These are phyloP conservation scores for Cryptosporidium parvum DNA, from an alignment of 169 alveolate species.

Conservation along the genomic window DNA sequence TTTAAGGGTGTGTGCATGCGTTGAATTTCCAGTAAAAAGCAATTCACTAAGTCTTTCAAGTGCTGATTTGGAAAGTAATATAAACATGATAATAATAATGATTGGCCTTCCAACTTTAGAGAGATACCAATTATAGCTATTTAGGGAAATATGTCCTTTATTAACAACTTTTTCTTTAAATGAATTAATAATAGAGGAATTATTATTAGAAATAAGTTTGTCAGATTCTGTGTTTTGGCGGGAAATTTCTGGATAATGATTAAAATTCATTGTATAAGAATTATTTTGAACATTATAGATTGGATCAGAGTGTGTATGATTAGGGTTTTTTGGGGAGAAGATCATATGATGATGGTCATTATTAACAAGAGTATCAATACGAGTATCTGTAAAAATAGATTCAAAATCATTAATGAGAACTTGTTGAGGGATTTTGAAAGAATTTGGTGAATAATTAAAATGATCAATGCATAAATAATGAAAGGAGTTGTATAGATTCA, in stretches of 20 bases:
- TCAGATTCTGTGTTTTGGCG: background rate
- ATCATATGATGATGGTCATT: background rate
- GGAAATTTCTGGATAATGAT: background rate
- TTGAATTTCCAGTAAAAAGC: conserved; percentile 14
- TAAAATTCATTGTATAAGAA: background rate
- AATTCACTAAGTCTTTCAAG: conserved; percentile 32
- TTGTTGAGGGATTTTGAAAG: conserved; percentile 16
- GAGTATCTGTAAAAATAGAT: background rate
- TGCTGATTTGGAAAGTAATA: conserved; percentile 3
- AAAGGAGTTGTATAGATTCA: background rate
- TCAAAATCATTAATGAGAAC: background rate
- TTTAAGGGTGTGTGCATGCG: background rate
- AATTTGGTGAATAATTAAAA: background rate
- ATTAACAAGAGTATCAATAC: background rate
- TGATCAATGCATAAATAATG: background rate
- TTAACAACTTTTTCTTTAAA: conserved; percentile 9
- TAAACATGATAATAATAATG: background rate
- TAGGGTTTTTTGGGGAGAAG: conserved; percentile 16
- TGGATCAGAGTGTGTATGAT: background rate
- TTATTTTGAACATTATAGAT: background rate
- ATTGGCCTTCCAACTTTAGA: background rate
- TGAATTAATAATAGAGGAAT: conserved; percentile 1
- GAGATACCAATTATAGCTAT: conserved; percentile 42
- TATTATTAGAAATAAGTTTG: background rate
- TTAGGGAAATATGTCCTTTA: conserved; percentile 29